phyloP scores from a whole-genome alignment of 768 basidiomycete genomes.

The Pisolithus marmoratus region DNA sequence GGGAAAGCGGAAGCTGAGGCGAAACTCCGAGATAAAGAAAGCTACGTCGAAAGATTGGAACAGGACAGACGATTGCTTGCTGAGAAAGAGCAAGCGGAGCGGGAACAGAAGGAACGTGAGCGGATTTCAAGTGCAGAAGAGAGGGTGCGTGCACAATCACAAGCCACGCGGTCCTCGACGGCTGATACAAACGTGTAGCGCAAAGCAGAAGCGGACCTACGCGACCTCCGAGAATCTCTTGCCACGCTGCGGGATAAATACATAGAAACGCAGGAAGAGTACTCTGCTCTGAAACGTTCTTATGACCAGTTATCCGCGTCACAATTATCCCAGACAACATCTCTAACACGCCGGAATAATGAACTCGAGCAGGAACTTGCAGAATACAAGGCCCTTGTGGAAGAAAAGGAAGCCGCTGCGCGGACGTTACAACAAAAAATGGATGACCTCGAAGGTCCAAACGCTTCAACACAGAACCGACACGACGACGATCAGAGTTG shows the following conservation, averaged over 20 bases:
- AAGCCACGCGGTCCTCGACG: background rate
- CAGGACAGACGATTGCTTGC: constrained; percentile 63
- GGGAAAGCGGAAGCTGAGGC: constrained; percentile 61
- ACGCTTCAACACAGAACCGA: constrained; percentile 23
- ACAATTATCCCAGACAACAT: constrained; percentile 47
- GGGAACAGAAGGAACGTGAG: constrained; percentile 61
- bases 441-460: constrained; percentile 37
- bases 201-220: constrained; percentile 46
- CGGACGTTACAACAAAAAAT: constrained; percentile 43
- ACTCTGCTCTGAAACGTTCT: constrained; percentile 41
- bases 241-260: constrained; percentile 50
- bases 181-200: constrained; percentile 26
- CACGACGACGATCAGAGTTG: constrained; percentile 49
- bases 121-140: constrained; percentile 45
- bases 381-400: constrained; percentile 35
- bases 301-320: constrained; percentile 45
- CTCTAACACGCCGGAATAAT: constrained; percentile 40
- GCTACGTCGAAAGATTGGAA: constrained; percentile 59
- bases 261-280: constrained; percentile 55
- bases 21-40: constrained; percentile 61
- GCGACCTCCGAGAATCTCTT: constrained; percentile 44
- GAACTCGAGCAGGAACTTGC: constrained; percentile 45
- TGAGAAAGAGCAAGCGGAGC: constrained; percentile 63
- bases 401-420: constrained; percentile 36
- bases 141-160: constrained; percentile 41